Base-by-base conservation (phyloP, 257 asterid genomes). In the Ajuga chamaepitys region DNA sequence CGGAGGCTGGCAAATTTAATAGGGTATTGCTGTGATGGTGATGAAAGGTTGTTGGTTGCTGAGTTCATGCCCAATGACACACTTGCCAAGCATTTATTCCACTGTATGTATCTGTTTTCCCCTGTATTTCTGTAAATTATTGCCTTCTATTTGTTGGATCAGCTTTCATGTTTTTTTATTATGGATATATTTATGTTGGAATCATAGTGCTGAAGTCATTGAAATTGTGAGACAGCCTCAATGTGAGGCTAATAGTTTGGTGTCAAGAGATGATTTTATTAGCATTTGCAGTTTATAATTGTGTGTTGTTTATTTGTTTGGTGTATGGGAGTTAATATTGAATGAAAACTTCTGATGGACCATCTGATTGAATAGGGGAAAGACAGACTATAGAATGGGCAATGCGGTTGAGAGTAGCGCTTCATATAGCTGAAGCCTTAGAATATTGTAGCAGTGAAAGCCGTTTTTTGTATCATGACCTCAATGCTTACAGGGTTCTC, bases 341-440 rank as follows among this genome's bases (percentile, higher is more conserved):
- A 65, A 18, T 30, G 60, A 42, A 16, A 54, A 34, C 3, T n/a
- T n/a, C 37, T 58, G 8, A 20, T 32, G n/a, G 24, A 58, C 34
- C 40, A 25, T 50, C 7, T 47, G 25, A 50, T 66, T 69, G 58
- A 45, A 32, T 75, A 87, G 89, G 95, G 95, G 95, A 87, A 64
- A 82, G 66, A 35, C 89, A 87, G 79, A 83, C 92, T 11, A 78
- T 85, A 18, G 87, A 83, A 70, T 87, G 95, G 95, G 83, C 95
- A 1, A 85, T 87, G 92, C 89, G 95, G n/a, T 74, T 87, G 75
- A 85, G 95, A 78, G 92, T 83, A 17, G 95, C 92, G 0, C 66
- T 87, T 56, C 71, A 68, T 55, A 81, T 87, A 56, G 86, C 89
- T 2, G 85, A 82, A 73, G 84, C 89, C 71, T 79, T 82, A 32